Evolutionary conservation across 2,329 filamentous ascomycete species (phyloP).

Genomic region (Xylaria sp.): DNA sequence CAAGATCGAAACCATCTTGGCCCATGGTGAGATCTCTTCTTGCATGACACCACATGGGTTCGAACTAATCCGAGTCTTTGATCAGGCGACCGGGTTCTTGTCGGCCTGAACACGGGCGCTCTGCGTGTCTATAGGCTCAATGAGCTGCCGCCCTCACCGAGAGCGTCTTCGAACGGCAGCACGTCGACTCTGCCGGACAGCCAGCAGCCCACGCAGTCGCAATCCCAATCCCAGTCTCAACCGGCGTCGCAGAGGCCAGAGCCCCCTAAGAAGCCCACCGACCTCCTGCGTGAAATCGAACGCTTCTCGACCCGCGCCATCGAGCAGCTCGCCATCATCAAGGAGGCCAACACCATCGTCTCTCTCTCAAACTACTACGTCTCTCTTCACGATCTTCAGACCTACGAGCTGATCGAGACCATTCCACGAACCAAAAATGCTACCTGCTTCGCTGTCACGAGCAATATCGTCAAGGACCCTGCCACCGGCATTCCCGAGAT

Average conservation of each 20-base stretch:
- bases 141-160: constrained; percentile 60
- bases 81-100: constrained; percentile 85
- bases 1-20: constrained; percentile 94
- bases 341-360: constrained; percentile 90
- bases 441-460: constrained; percentile 89
- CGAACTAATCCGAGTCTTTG: constrained; percentile 7
- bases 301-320: constrained; percentile 91
- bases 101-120: constrained; percentile 89
- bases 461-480: constrained; percentile 91
- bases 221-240: constrained; percentile 12
- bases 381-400: constrained; percentile 88
- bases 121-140: constrained; percentile 93
- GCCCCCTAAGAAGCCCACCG: constrained; percentile 68
- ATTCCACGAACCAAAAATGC: constrained; percentile 88
- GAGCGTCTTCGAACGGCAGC: constrained; percentile 51
- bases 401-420: constrained; percentile 82
- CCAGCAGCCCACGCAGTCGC: constrained; percentile 23
- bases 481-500: constrained; percentile 91
- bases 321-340: constrained; percentile 94
- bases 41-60: neutral
- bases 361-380: constrained; percentile 91
- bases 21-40: constrained; percentile 73
- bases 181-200: constrained; percentile 32
- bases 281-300: constrained; percentile 90
- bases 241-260: constrained; percentile 35